Conservation (phyloP, 1,284 basidiomycete genomes). For the Termitomyces sp. region DNA sequence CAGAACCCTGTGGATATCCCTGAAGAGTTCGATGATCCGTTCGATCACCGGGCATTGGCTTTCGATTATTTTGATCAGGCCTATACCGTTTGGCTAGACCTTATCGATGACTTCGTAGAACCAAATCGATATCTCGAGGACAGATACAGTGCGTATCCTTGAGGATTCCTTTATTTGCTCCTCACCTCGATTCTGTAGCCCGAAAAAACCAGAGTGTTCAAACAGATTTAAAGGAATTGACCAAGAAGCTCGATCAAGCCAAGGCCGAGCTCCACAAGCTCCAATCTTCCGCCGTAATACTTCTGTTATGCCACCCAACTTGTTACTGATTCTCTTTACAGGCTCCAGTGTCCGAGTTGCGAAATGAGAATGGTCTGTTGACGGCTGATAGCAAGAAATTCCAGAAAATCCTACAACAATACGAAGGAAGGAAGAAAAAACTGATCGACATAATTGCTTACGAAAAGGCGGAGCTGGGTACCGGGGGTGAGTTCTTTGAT, state of each 20-base stretch:
- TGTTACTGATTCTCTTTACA: constrained; percentile 24
- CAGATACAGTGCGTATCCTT: constrained; percentile 51
- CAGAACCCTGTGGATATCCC: constrained; percentile 58
- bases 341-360: constrained; percentile 62
- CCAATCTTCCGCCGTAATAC: constrained; percentile 48
- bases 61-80: constrained; percentile 71
- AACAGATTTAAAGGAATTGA: constrained; percentile 54
- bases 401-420: constrained; percentile 58
- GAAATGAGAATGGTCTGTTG: constrained; percentile 51
- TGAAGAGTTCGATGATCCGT: constrained; percentile 66
- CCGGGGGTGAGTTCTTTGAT: constrained; percentile 33
- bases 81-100: constrained; percentile 69
- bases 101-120: constrained; percentile 67
- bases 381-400: constrained; percentile 67
- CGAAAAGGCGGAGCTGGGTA: constrained; percentile 57
- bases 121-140: constrained; percentile 67
- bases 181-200: constrained; percentile 31
- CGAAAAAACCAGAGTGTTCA: constrained; percentile 63
- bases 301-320: not conserved
- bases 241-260: constrained; percentile 37
- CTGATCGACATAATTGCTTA: constrained; percentile 55
- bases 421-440: constrained; percentile 60
- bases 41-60: constrained; percentile 69
- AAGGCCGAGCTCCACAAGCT: constrained; percentile 54
- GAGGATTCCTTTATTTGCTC: not conserved